Evolutionary conservation across 2,329 filamentous ascomycete genomes (phyloP).

Genomic region (Monosporascus cannonballus): DNA sequence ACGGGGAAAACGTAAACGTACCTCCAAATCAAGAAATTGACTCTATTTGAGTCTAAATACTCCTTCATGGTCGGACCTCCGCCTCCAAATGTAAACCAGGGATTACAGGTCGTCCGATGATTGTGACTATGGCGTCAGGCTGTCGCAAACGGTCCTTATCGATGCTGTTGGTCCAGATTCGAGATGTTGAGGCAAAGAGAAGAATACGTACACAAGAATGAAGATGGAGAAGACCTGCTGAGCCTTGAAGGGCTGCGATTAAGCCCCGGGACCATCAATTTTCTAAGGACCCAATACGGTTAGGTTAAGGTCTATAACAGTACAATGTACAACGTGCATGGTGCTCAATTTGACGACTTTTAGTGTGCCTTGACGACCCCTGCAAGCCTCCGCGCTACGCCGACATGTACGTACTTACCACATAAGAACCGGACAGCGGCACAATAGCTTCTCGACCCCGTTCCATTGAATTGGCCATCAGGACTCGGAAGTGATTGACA

Average conservation of each 20-base stretch:
- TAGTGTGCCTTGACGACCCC: background rate
- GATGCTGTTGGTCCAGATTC: conserved; percentile 2
- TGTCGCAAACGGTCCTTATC: background rate
- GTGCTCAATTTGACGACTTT: background rate
- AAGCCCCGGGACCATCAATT: conserved; percentile 6
- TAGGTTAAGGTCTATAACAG: background rate
- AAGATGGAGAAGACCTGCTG: conserved; percentile 19
- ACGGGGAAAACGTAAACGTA: conserved; percentile 39
- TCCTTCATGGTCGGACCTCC: conserved; percentile 46
- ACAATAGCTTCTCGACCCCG: background rate
- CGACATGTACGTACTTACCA: background rate
- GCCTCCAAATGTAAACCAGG: background rate
- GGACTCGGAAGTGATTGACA: background rate
- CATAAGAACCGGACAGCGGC: background rate
- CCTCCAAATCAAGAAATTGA: conserved; percentile 69
- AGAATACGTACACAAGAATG: conserved; percentile 12
- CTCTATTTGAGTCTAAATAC: conserved; percentile 58
- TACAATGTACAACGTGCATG: background rate
- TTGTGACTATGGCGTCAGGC: background rate
- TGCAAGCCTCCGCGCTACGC: background rate
- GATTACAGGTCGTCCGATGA: background rate
- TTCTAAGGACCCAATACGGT: background rate
- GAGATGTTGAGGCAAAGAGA: conserved; percentile 15
- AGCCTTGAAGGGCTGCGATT: conserved; percentile 17
- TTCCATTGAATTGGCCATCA: background rate